Evolutionary conservation across 2,329 filamentous ascomycete species (phyloP).

Genomic region (Chalaropsis ovoidea): DNA sequence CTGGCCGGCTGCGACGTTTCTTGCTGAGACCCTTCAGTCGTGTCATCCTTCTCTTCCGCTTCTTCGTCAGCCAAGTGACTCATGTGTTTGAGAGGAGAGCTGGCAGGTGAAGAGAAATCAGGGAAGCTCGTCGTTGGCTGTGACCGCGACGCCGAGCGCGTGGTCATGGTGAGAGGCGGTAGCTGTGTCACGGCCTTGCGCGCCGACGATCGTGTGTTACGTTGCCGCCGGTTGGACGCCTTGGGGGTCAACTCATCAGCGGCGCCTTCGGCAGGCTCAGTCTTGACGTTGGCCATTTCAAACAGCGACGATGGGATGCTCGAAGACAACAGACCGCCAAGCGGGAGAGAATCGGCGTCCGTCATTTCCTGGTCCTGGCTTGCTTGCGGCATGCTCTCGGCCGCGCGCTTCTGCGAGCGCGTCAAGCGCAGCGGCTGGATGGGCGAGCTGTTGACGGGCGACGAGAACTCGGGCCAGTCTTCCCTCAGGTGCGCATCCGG

Average conservation of each 20-base stretch:
- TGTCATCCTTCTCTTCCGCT: neutral
- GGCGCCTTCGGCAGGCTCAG: neutral
- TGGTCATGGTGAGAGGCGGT: slow-evolving; percentile 23
- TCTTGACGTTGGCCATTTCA: slow-evolving; percentile 13
- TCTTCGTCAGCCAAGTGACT: slow-evolving; percentile 5
- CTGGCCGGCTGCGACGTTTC: neutral
- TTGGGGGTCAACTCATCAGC: neutral
- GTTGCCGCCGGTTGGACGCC: neutral
- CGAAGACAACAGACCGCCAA: slow-evolving; percentile 2
- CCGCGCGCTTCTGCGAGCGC: slow-evolving; percentile 16
- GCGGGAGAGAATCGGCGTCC: slow-evolving; percentile 4
- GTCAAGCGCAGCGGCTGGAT: slow-evolving; percentile 26
- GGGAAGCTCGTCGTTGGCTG: slow-evolving; percentile 4
- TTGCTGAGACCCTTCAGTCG: neutral
- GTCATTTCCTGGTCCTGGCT: slow-evolving; percentile 15
- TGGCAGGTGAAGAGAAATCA: slow-evolving; percentile 13
- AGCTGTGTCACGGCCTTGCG: slow-evolving; percentile 18
- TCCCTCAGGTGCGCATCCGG: slow-evolving; percentile 29
- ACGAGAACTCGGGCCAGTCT: slow-evolving; percentile 50
- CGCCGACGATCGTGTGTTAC: neutral
- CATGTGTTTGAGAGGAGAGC: slow-evolving; percentile 16
- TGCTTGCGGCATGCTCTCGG: neutral
- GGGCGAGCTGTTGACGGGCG: slow-evolving; percentile 40
- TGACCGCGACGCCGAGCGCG: slow-evolving; percentile 17
- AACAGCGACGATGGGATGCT: slow-evolving; percentile 12